phyloP scores from a whole-genome alignment of 352 stramenopile genomes.

The Phytophthora aleatoria region DNA sequence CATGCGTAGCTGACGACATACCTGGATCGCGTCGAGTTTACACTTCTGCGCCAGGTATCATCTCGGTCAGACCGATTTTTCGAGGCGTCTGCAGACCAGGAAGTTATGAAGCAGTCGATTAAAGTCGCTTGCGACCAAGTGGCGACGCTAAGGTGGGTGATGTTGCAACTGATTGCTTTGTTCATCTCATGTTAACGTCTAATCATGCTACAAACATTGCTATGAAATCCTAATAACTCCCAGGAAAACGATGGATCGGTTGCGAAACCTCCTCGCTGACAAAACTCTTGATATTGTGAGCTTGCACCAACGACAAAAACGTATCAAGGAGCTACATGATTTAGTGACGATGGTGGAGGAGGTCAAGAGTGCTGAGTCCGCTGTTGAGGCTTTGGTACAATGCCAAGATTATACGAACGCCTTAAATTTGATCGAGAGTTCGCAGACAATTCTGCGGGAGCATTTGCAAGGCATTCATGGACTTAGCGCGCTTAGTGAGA shows the following conservation, averaged over 20 bases:
- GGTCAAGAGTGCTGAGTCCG: constrained; percentile 83
- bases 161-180: not conserved
- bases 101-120: constrained; percentile 88
- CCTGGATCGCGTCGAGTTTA: constrained; percentile 86
- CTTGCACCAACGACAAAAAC: constrained; percentile 82
- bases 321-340: constrained; percentile 81
- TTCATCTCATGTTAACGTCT: constrained; percentile 8
- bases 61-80: constrained; percentile 88
- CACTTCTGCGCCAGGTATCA: constrained; percentile 82
- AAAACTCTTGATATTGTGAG: constrained; percentile 89
- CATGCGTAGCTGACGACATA: constrained; percentile 66
- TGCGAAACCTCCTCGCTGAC: constrained; percentile 79
- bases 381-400: constrained; percentile 84
- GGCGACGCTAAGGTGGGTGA: constrained; percentile 63
- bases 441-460: constrained; percentile 65
- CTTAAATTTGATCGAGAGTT: constrained; percentile 78
- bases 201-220: not conserved
- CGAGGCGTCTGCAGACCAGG: constrained; percentile 80
- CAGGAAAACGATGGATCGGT: constrained; percentile 82
- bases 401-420: constrained; percentile 84
- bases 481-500: constrained; percentile 72
- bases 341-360: constrained; percentile 85
- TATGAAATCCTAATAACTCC: constrained; percentile 1
- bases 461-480: constrained; percentile 83
- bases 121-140: constrained; percentile 81